Evolutionary conservation across 805 yeast species (phyloP), one percentile per base, ranked within the genome.

Genomic region (Suhomyces vadensis): DNA sequence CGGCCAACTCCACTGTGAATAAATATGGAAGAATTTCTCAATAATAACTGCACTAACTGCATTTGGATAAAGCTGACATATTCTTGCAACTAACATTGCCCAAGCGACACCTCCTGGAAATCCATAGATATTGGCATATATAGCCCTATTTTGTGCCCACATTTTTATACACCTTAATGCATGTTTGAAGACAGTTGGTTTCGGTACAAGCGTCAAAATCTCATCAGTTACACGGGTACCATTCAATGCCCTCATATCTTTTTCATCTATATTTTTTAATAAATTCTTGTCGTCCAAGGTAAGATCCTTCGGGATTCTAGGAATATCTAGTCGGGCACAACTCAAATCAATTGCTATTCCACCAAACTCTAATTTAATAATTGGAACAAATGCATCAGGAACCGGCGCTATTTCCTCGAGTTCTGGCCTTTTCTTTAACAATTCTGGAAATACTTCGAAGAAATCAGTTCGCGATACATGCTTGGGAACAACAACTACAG

Each of bases 21-120:
- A 78, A 49, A 94, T 89, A 51, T 81, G 79, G 67, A 94, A 94
- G 61, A 94, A 94, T 60, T 90, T 87, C 47, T 85, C 81, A n/a
- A 94, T 83, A 41, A 94, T 85, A 2, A 87, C 89, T 0, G 98
- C 88, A 49, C 97, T 84, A 9, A 90, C 95, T 0, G 98, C 95
- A 65, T 92, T 92, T 7, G 99, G 99, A 61, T 92, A 94, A 40
- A 94, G 69, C 63, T 94, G 99, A 65, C 99, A 94, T 22, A 94
- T 89, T 56, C 99, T 77, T 1, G 98, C 99, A n/a, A 91, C 97
- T 31, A 94, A 65, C 97, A 94, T 94, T 0, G 99, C 99, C 99
- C 99, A 94, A 1, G 99, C 99, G 39, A 94, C 99, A 65, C 99
- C 99, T 58, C 99, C 99, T 1, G 98, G 99, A 66, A 92, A 94